These are phyloP conservation scores for Sugiyamaella lignohabitans DNA, from an alignment of 805 yeast species.

Conservation along the genomic window DNA sequence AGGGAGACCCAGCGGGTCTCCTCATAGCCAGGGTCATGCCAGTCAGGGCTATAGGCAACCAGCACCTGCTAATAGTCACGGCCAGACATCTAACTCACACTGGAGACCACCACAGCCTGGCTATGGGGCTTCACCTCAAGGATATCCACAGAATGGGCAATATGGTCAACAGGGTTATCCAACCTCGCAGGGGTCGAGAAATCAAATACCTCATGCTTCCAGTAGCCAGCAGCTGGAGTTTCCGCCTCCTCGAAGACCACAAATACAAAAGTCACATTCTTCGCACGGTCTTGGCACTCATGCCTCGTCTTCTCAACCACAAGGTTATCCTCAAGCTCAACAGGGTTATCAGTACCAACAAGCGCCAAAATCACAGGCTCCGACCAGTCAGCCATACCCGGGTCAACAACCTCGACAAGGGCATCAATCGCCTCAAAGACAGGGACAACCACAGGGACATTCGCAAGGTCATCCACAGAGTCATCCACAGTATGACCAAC, in stretches of 20 bases:
- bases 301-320: neutral
- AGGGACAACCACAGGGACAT: neutral
- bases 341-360: neutral
- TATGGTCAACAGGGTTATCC: constrained; percentile 1
- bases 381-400: neutral
- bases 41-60: no score
- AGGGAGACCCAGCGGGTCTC: neutral
- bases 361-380: neutral
- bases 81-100: no score
- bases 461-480: constrained; percentile 2
- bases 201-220: constrained; percentile 16
- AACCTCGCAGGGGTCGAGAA: constrained; percentile 8
- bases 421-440: constrained; percentile 4
- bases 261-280: neutral
- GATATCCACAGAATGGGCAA: neutral
- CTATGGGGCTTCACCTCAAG: neutral
- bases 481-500: neutral
- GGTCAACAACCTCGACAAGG: neutral
- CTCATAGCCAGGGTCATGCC: neutral
- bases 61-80: no score
- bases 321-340: neutral
- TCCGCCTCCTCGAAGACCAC: neutral
- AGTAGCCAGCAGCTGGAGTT: neutral
- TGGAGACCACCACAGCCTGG: neutral
- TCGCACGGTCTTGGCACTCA: neutral